Base-by-base conservation (phyloP, 305 asterid genomes). In the Solanum hybrid region DNA sequence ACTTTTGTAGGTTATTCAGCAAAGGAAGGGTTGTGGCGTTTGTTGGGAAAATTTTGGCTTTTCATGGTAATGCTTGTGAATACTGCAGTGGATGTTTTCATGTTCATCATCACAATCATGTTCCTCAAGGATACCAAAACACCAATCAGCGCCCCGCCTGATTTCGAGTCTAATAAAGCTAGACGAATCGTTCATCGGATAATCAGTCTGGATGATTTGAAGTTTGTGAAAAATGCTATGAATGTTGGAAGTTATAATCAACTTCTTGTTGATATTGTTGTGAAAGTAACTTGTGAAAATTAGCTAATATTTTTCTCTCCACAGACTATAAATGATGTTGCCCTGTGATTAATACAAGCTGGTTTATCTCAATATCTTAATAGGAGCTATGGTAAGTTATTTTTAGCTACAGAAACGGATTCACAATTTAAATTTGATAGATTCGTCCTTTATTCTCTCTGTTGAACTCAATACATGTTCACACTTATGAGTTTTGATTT, bases 321-420 rank as follows among this genome's bases (percentile, higher is more conserved):
- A 86, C 91, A 91, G 93, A 92, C 92, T 0, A 90, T 92, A 77
- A 91, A 92, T 17, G 94, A 92, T 79, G 94, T 92, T 13, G 94
- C 92, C 5, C 66, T 92, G 7, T 92, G 93, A 66, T 80, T 90
- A 19, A 90, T 90, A 32, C 92, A 92, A 85, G 94, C 92, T 76
- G 94, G 90, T n/a, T 86, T 92, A 73, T 92, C 93, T 10, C 89
- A 85, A 17, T 92, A 92, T 82, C 94, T 92, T n/a, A 92, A 90
- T 17, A 86, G 93, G 72, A 91, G 94, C 89, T 90, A 90, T 82
- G 93, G 94, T 91, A 71, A 19, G 34, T 32, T 32, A 32, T 32
- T 32, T 32, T 32, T 32, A 32, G 34, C 0, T 32, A 32, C 34
- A 32, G 34, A 32, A 4, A 32, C 34, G 1, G 34, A 32, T 32